A percentile compares a stretch with the other conserved stretches of the same genome.
Evolutionary conservation across 495 filamentous ascomycete species (phyloP).

Genomic region (Entonaema liquescens): DNA sequence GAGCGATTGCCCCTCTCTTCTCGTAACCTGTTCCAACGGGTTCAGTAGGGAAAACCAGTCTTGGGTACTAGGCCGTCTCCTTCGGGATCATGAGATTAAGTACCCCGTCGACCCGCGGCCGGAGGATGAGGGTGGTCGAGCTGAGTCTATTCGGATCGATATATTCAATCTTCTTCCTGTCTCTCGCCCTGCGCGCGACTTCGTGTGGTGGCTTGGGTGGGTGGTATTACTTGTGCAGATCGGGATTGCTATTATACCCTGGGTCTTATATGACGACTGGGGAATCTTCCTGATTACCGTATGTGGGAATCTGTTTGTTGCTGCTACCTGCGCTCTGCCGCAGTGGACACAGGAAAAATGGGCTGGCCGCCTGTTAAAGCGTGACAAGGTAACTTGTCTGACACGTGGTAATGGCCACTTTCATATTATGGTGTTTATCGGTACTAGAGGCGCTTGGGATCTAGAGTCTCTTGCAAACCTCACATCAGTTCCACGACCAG

Average conservation of each 20-base stretch:
- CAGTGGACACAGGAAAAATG: not conserved
- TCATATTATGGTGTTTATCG: not conserved
- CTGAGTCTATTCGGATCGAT: not conserved
- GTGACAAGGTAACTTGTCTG: not conserved
- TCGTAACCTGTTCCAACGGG: not conserved
- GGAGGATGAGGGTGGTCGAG: not conserved
- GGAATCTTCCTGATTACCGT: not conserved
- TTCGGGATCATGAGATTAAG: not conserved
- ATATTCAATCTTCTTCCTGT: not conserved
- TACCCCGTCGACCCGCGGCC: not conserved
- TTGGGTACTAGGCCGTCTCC: not conserved
- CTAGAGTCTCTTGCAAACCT: not conserved
- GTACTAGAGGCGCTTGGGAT: not conserved
- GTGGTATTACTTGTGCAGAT: not conserved
- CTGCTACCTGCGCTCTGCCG: not conserved
- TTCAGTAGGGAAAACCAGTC: not conserved
- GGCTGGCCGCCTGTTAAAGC: not conserved
- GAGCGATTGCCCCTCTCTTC: not conserved
- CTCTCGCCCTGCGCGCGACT: not conserved
- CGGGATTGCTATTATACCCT: not conserved
- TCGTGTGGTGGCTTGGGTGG: not conserved
- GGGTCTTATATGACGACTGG: not conserved
- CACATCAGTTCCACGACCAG: not conserved
- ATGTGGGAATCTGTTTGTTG: not conserved
- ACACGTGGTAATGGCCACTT: not conserved